Evolutionary conservation across 2,329 filamentous ascomycete species (phyloP).

Genomic region (Paramyrothecium roridum): DNA sequence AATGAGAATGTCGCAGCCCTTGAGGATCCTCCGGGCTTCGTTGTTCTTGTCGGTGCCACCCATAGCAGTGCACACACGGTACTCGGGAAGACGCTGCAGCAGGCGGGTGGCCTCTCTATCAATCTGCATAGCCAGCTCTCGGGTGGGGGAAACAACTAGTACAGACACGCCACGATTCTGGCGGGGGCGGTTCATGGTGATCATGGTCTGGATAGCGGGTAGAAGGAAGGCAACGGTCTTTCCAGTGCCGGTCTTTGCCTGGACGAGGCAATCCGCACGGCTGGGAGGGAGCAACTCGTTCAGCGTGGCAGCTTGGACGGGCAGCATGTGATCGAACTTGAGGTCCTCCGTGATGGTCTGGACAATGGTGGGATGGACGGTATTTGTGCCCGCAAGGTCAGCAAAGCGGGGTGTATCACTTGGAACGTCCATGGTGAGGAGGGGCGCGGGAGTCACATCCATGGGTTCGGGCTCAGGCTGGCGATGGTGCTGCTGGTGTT

Average conservation of each 20-base stretch:
- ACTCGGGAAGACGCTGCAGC: conserved; percentile 68
- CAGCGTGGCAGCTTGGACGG: conserved; percentile 52
- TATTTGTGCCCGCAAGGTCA: conserved; percentile 35
- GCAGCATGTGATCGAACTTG: conserved; percentile 50
- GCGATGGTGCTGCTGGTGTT: too few species aligned
- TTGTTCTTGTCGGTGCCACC: conserved; percentile 73
- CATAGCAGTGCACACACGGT: conserved; percentile 75
- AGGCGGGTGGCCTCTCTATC: conserved; percentile 68
- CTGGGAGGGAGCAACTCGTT: conserved; percentile 42
- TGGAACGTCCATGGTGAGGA: conserved; percentile 26
- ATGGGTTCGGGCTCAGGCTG: not conserved
- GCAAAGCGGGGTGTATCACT: conserved; percentile 43
- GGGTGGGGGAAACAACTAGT: conserved; percentile 67
- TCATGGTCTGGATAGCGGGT: conserved; percentile 76
- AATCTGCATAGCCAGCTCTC: conserved; percentile 69
- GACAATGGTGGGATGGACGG: conserved; percentile 44
- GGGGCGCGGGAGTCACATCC: not conserved
- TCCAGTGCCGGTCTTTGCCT: conserved; percentile 84
- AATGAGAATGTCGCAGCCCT: conserved; percentile 75
- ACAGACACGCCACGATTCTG: conserved; percentile 46
- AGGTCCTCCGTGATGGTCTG: conserved; percentile 45
- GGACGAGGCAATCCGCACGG: conserved; percentile 60
- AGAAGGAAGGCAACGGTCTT: conserved; percentile 83
- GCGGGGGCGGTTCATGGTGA: conserved; percentile 36
- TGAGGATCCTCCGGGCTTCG: conserved; percentile 67